Evolutionary conservation across 139 green algal genomes (phyloP).

Genomic region (Chlamydomonas incerta): DNA sequence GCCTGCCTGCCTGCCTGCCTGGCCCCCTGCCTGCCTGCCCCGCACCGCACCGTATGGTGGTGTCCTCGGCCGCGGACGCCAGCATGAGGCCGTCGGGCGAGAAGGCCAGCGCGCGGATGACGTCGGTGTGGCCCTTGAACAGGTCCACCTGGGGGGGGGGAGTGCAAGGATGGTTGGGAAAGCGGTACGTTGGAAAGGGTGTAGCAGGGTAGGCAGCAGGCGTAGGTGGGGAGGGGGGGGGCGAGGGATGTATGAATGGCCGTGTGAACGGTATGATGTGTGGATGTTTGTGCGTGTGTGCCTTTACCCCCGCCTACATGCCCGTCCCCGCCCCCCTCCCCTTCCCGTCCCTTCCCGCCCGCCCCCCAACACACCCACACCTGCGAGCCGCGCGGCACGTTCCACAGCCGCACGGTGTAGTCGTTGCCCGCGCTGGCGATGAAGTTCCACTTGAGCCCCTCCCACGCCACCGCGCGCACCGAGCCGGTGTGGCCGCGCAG

Average conservation of each 20-base stretch:
- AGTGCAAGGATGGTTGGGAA: neutral
- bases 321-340: no score
- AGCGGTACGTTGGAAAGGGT: neutral
- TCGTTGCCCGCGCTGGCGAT: conserved; percentile 32
- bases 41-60: conserved; percentile 3
- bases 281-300: no score
- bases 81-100: conserved; percentile 24
- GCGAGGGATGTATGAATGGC: no score
- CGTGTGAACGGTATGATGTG: no score
- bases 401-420: conserved; percentile 36
- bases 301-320: no score
- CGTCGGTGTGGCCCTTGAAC: conserved; percentile 37
- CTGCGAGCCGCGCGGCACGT: conserved; percentile 23
- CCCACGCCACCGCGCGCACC: conserved; percentile 32
- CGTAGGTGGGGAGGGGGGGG: neutral
- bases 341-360: no score
- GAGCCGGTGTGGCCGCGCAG: conserved; percentile 27
- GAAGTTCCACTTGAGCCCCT: conserved; percentile 34
- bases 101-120: conserved; percentile 28
- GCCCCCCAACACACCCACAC: no score
- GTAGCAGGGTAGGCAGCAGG: neutral
- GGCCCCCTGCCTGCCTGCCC: no score
- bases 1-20: no score
- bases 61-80: conserved; percentile 25
- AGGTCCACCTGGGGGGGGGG: neutral